Evolutionary conservation across 2,329 filamentous ascomycete species (phyloP), one percentile per base, ranked within the genome.

Genomic region (Macroventuria anomochaeta): DNA sequence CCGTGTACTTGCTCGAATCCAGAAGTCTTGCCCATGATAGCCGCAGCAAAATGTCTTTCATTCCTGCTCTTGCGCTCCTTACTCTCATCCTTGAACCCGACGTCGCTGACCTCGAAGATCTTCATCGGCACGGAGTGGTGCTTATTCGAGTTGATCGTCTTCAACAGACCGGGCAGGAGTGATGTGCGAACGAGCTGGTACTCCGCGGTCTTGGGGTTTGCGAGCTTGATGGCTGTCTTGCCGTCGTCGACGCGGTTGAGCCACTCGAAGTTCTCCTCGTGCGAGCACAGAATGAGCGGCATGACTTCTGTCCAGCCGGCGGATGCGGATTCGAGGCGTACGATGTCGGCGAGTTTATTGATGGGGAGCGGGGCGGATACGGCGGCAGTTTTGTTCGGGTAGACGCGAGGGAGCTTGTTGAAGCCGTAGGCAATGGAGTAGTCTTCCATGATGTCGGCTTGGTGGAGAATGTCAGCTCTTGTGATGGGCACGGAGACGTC

Each of bases 361-460:
- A 99, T 88, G 55, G 87, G 85, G 8, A 97, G 83, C 8, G 93
- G 91, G 52, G 91, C 89, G 39, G 91, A 96, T 57, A 97, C 86
- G 5, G 91, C 95, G 49, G 88, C 89, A 20, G 90, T 89, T 71
- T 92, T 93, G 75, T 88, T 92, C 7, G 93, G 92, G 69, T 93
- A 91, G 41, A 88, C 87, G 46, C 92, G 88, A 1, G 93, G 93
- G 15, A 99, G 87, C 59, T 90, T 91, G 82, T 99, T 99, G 84
- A 96, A 99, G 62, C 96, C 95, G 75, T 97, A 97, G 46, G 91
- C 92, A 61, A 99, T 95, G 33, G 92, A 95, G 17, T 96, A 88
- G 72, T 99, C 96, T 79, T 99, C 95, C 93, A 99, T 99, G 64
- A 99, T 90, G 73, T 99, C 95, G 67, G 92, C 96, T 72, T 97